These are phyloP conservation scores for Russula sp. DNA, from an alignment of 768 basidiomycete species.

Conservation along the genomic window DNA sequence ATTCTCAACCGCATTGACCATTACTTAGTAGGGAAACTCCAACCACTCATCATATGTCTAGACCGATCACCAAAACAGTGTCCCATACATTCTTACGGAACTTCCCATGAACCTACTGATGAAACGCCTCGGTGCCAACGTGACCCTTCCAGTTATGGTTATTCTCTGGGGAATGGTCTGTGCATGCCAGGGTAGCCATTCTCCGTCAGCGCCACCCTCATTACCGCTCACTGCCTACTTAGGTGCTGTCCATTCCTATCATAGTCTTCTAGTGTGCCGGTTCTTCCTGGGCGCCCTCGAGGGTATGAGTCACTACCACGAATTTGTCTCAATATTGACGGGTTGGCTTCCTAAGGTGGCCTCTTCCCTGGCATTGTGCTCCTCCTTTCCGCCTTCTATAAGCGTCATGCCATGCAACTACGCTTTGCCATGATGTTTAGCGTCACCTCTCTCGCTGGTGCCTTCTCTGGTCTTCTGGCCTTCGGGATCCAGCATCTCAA, in stretches of 20 bases:
- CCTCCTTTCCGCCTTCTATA: conserved; percentile 28
- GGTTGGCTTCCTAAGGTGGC: conserved; percentile 26
- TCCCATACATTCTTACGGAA: conserved; percentile 26
- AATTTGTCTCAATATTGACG: not conserved
- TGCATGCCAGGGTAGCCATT: conserved; percentile 47
- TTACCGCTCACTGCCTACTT: not conserved
- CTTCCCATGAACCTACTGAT: conserved; percentile 25
- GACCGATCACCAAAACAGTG: conserved; percentile 23
- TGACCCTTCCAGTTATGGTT: conserved; percentile 54
- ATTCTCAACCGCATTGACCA: conserved; percentile 21
- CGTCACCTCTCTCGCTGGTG: conserved; percentile 43
- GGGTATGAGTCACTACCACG: conserved; percentile 31
- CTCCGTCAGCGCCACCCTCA: not conserved
- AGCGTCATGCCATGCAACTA: conserved; percentile 26
- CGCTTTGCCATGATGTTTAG: conserved; percentile 38
- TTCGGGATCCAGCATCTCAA: conserved; percentile 53
- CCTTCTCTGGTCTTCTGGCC: conserved; percentile 59
- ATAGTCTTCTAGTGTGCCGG: conserved; percentile 45
- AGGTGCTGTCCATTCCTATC: conserved; percentile 44
- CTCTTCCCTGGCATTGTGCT: conserved; percentile 36
- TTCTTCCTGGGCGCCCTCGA: conserved; percentile 49
- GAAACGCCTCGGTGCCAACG: conserved; percentile 47
- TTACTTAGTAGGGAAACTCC: conserved; percentile 8
- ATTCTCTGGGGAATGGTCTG: conserved; percentile 63
- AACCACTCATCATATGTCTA: not conserved